Evolutionary conservation across 1,284 basidiomycete species (phyloP), one percentile per base, ranked within the genome.

Genomic region (Austroboletus niveus): DNA sequence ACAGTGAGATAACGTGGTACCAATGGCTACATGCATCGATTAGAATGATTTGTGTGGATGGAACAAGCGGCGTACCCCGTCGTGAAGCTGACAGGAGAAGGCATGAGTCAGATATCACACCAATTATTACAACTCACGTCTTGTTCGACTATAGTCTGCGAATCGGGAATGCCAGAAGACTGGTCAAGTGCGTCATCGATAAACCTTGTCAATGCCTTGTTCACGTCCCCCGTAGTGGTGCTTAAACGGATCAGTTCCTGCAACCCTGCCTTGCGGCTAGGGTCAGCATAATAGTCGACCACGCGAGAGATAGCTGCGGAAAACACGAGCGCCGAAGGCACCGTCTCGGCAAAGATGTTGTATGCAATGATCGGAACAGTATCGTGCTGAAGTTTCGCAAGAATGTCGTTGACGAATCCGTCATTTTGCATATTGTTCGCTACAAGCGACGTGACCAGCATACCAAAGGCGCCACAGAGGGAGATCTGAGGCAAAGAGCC

Each of bases 271-370:
- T 63, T 54, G 50, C 72, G 70, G 29, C 65, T 69, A 2, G 76
- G 70, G 27, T 75, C 69, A 17, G 89, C 69, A 61, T 82, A 89
- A 67, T 81, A 86, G 64, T 88, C 75, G 45, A 90, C 73, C 30
- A 86, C 75, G 49, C 80, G 75, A 3, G 80, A 74, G 29, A 86
- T 66, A 5, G 77, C 75, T 56, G 80, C 74, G 5, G 83, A 79
- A 66, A 79, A 84, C 17, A 78, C 60, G 1, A 76, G 69, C 1
- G 78, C 73, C 5, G 80, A 78, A 7, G 81, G 78, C 12, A 82
- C 71, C 12, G 75, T 62, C 53, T 79, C 75, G 8, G 73, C 70
- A 56, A 83, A 77, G 24, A 80, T 63, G 27, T 70, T 69, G n/a
- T 47, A 51, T 10, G 65, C 54, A 34, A 63, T 48, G 22, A 35